A percentile compares a stretch with the other conserved stretches of the same genome.
These are phyloP conservation scores for Trypanosoma caninum DNA, from an alignment of 208 protist species.

Conservation along the genomic window DNA sequence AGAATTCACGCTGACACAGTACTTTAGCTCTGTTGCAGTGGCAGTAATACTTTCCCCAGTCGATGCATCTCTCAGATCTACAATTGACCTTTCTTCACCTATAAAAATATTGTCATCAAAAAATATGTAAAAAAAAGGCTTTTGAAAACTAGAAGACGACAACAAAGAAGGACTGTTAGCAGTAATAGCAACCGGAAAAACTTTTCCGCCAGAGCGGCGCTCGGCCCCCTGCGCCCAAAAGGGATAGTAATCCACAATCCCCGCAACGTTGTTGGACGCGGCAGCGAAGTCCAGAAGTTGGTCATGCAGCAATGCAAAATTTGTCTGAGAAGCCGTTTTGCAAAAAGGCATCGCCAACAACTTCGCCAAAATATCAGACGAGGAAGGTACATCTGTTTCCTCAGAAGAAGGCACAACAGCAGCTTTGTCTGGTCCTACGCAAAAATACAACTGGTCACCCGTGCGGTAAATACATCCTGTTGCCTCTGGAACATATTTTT, in stretches of 20 bases:
- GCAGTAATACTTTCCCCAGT: conserved; percentile 44
- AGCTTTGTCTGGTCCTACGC: conserved; percentile 55
- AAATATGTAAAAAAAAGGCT: conserved; percentile 63
- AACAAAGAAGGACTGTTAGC: neutral
- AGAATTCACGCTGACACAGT: conserved; percentile 73
- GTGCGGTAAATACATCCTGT: conserved; percentile 73
- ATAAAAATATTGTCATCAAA: conserved; percentile 91
- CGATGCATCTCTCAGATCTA: conserved; percentile 67
- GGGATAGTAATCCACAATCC: conserved; percentile 88
- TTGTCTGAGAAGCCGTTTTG: conserved; percentile 35
- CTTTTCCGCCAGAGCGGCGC: conserved; percentile 71
- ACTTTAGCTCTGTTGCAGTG: conserved; percentile 44
- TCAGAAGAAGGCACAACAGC: conserved; percentile 25
- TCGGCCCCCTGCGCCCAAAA: conserved; percentile 81
- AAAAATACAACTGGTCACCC: conserved; percentile 60
- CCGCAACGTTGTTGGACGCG: conserved; percentile 55
- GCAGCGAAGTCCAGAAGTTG: conserved; percentile 55
- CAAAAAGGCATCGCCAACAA: conserved; percentile 46
- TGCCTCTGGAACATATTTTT: conserved; percentile 37
- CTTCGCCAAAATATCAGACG: conserved; percentile 22
- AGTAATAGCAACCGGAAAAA: conserved; percentile 54
- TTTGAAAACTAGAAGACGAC: conserved; percentile 7
- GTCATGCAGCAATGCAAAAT: conserved; percentile 44
- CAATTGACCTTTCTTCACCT: conserved; percentile 80
- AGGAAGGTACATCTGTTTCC: conserved; percentile 24